phyloP scores from a whole-genome alignment of 2,329 filamentous ascomycete genomes.

The Cercospora sesami region DNA sequence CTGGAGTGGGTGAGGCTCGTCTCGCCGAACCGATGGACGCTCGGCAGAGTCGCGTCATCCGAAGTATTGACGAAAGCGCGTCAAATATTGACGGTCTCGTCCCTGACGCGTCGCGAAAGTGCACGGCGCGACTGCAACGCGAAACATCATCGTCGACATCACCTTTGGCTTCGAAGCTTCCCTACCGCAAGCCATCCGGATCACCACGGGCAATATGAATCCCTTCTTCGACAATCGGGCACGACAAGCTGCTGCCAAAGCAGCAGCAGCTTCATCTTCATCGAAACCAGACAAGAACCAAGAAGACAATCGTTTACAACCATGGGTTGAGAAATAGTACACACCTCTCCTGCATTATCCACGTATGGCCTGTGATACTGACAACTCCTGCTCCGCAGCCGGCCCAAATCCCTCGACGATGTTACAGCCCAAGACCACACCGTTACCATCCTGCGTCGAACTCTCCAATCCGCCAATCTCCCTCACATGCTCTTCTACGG shows the following conservation, averaged over 20 bases:
- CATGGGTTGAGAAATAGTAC: conserved; percentile 70
- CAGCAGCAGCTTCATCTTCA: conserved; percentile 65
- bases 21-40: not conserved
- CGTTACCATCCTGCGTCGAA: conserved; percentile 85
- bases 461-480: conserved; percentile 92
- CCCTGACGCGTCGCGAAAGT: conserved; percentile 15
- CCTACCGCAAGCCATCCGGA: not conserved
- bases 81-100: conserved; percentile 7
- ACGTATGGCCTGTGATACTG: conserved; percentile 5
- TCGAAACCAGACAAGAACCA: conserved; percentile 64
- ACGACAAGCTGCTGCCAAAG: conserved; percentile 67
- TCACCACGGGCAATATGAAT: conserved; percentile 60
- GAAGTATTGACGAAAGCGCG: not conserved
- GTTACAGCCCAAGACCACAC: conserved; percentile 98
- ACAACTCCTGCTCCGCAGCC: conserved; percentile 55
- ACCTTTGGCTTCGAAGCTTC: not conserved
- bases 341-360: conserved; percentile 12
- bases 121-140: conserved; percentile 15
- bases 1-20: not conserved
- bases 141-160: not conserved
- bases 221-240: conserved; percentile 97
- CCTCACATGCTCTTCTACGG: conserved; percentile 99
- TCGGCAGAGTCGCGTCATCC: not conserved
- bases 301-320: conserved; percentile 71
- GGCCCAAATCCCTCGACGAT: conserved; percentile 89